Percentiles rank a stretch among this genome's conserved stretches.
phyloP scores from a whole-genome alignment of 1,139 yeast genomes.

The Debaryomyces udenii region DNA sequence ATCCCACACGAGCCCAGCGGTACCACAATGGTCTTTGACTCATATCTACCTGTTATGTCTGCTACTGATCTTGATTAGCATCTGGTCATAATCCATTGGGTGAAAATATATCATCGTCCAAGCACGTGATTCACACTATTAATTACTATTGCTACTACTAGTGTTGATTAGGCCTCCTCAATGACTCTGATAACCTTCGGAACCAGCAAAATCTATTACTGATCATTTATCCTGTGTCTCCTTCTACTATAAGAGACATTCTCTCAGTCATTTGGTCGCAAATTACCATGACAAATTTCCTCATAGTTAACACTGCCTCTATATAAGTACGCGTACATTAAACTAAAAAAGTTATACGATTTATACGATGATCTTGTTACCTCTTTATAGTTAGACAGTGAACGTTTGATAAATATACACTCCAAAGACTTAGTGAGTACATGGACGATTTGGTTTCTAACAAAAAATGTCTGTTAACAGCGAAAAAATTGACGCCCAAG shows the following conservation, averaged over 20 bases:
- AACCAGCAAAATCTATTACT: too few relatives aligned
- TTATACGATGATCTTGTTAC: slow-evolving; percentile 15
- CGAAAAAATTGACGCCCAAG: slow-evolving; percentile 6
- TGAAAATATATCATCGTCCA: slow-evolving; percentile 8
- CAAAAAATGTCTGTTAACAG: slow-evolving; percentile 8
- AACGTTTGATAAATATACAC: slow-evolving; percentile 1
- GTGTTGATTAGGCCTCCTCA: too few relatives aligned
- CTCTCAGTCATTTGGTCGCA: too few relatives aligned
- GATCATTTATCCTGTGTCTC: too few relatives aligned
- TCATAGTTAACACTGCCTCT: slow-evolving; percentile 7
- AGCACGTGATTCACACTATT: slow-evolving; percentile 13
- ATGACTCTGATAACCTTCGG: too few relatives aligned
- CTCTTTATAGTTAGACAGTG: too few relatives aligned
- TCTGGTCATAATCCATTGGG: slow-evolving; percentile 17
- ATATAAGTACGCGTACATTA: slow-evolving; percentile 6
- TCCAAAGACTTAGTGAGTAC: not conserved
- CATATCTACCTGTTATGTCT: slow-evolving; percentile 1
- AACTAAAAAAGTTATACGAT: slow-evolving; percentile 15
- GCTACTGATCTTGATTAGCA: slow-evolving; percentile 14
- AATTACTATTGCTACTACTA: not conserved
- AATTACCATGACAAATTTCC: not conserved
- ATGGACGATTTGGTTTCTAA: slow-evolving; percentile 5
- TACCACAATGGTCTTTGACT: slow-evolving; percentile 48
- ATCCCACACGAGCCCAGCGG: slow-evolving; percentile 63
- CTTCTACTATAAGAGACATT: too few relatives aligned